Base-by-base conservation (phyloP, 306 rosid genomes). In the Aeschynomene evenia region DNA sequence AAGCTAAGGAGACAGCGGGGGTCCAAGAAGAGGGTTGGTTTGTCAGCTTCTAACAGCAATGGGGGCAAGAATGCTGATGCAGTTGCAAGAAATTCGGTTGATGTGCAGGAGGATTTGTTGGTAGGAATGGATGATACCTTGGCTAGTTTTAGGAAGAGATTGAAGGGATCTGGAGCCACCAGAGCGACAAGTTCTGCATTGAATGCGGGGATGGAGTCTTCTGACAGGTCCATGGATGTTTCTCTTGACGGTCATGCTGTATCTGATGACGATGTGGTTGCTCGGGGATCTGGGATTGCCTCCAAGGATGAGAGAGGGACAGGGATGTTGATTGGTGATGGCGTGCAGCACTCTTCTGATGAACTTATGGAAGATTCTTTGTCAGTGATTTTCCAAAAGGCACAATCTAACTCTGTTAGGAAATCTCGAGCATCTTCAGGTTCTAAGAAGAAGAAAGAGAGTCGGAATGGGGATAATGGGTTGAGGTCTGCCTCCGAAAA, bases 61-160 rank as follows among this genome's bases (percentile, higher is more conserved):
- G 77, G 81, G 73, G 82, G 61, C 22, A 73, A 81, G 77, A 85
- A 40, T 62, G 52, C 65, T 18, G 96, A 66, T 48, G 63, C 72
- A 37, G 26, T 62, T 40, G 63, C 43, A 77, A 77, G 26, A 31
- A 72, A 72, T 31, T 28, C 56, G 43, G 69, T 31, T 40, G 79
- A 24, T 20, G 77, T n/a, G n/a, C 71, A 80, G 9, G 90, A 59
- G 57, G 89, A 86, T 73, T 80, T 83, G 23, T 87, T 83, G 20
- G 90, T 86, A 75, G 91, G 87, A 48, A 80, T 95, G 95, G 92
- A 86, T 68, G 97, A 91, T 82, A 91, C 99, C 15, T 76, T 95
- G 81, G 99, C 99, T 21, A 89, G 86, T 74, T 87, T 95, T 62
- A 82, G 92, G 88, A 95, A 91, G 84, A 89, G 91, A 73, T 85